Percentiles rank a stretch among this genome's conserved stretches.
phyloP scores from a whole-genome alignment of 306 rosid genomes.

The Cucurbita ficifolia region DNA sequence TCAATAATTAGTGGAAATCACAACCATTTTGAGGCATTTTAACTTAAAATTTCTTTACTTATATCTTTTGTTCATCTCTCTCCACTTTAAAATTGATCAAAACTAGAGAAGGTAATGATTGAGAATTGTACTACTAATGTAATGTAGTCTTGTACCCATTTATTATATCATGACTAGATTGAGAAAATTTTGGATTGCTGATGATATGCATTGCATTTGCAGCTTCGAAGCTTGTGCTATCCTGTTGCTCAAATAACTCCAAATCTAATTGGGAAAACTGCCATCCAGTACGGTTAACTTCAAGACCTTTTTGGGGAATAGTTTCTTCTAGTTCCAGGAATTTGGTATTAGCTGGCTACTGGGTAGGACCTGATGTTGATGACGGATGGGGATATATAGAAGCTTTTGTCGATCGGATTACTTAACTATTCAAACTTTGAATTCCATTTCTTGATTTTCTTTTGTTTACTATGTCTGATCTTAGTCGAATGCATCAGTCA shows the following conservation, averaged over 20 bases:
- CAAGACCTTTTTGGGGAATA: constrained; percentile 20
- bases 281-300: constrained; percentile 11
- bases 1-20: background rate
- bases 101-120: background rate
- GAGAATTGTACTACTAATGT: background rate
- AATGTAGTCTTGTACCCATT: background rate
- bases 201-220: constrained; percentile 31
- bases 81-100: background rate
- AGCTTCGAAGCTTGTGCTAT: constrained; percentile 30
- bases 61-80: background rate
- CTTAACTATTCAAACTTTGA: constrained; percentile 19
- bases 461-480: background rate
- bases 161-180: background rate
- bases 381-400: constrained; percentile 88
- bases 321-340: constrained; percentile 16
- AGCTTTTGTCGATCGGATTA: constrained; percentile 44
- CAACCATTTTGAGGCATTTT: background rate
- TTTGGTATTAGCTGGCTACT: constrained; percentile 46
- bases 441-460: background rate
- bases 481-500: background rate
- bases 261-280: constrained; percentile 14
- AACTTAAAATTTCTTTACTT: background rate
- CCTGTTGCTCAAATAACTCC: constrained; percentile 16
- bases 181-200: background rate
- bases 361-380: constrained; percentile 91